Conservation (phyloP, 139 green algal genomes). For the Volvox africanus region DNA sequence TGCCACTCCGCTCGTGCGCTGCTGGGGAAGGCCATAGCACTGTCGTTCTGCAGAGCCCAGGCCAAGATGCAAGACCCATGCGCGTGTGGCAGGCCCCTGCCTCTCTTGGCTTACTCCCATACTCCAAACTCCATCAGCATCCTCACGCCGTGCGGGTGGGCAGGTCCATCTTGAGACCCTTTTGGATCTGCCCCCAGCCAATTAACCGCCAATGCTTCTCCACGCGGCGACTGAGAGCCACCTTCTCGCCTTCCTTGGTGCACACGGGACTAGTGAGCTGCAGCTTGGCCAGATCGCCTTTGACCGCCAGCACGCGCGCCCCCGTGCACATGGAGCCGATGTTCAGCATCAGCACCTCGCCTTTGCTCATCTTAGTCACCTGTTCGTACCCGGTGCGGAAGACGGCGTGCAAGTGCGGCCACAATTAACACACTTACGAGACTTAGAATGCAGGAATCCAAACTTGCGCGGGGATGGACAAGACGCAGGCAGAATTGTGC, state of each 20-base stretch:
- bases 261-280: constrained; percentile 97
- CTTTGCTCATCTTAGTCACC: constrained; percentile 96
- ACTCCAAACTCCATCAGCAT: too few species aligned
- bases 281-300: constrained; percentile 98
- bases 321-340: constrained; percentile 99
- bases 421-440: too few species aligned
- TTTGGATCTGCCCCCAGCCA: constrained; percentile 97
- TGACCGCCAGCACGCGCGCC: constrained; percentile 95
- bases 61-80: too few species aligned
- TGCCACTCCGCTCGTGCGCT: too few species aligned
- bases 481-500: too few species aligned
- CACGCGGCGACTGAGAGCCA: constrained; percentile 94
- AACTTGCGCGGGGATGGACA: too few species aligned
- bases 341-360: constrained; percentile 99
- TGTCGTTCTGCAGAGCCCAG: too few species aligned
- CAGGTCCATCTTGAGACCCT: constrained; percentile 81
- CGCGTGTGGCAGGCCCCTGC: too few species aligned
- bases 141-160: constrained; percentile 30
- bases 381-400: neutral
- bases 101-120: too few species aligned
- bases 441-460: too few species aligned
- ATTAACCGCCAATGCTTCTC: constrained; percentile 99
- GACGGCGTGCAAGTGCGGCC: neutral
- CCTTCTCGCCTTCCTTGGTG: constrained; percentile 98
- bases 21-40: too few species aligned